Evolutionary conservation across 2,329 filamentous ascomycete genomes (phyloP), one percentile per base, ranked within the genome.

Genomic region (Botrytis byssoidea): DNA sequence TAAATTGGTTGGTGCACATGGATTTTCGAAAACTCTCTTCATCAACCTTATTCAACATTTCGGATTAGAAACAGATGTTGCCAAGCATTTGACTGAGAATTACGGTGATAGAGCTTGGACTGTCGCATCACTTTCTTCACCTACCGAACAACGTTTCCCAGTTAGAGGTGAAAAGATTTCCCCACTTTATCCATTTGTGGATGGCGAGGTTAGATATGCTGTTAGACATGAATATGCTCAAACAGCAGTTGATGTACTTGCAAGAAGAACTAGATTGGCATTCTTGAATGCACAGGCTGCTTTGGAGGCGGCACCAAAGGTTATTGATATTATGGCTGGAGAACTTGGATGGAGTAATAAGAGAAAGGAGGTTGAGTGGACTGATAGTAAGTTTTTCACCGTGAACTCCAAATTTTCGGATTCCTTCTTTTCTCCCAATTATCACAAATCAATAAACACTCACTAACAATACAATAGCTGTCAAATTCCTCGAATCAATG

Each of bases 1-100:
- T 71, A 91, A 92, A 72, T 86, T 97, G 48, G 86, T 96, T 74
- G 94, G 94, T 78, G 93, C 94, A 18, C 94, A 97, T 81, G 93
- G 94, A 72, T 97, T 91, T 85, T 94, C 91, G 83, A 94, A 94
- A 83, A 93, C 94, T 2, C 89, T 98, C 37, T 97, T 97, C 85
- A 97, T 98, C 86, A 95, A 95, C 83, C 86, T 98, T 51, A 96
- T 97, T 81, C 94, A 98, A 83, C 93, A 97, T 84, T 97, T 93
- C 81, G 94, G 94, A 76, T 85, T 98, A 73, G 95, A 97, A 83
- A 97, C 93, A 29, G 94, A 97, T 79, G 93, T 98, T 32, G 95
- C 95, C 63, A 93, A 94, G 84, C 94, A 98, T 83, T 87, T 98
- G 48, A 92, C 92, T 22, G 89, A 92, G 80, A 93, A 93, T 73